phyloP scores from a whole-genome alignment of 148 eudicot species.

The Amaranthus palmeri region DNA sequence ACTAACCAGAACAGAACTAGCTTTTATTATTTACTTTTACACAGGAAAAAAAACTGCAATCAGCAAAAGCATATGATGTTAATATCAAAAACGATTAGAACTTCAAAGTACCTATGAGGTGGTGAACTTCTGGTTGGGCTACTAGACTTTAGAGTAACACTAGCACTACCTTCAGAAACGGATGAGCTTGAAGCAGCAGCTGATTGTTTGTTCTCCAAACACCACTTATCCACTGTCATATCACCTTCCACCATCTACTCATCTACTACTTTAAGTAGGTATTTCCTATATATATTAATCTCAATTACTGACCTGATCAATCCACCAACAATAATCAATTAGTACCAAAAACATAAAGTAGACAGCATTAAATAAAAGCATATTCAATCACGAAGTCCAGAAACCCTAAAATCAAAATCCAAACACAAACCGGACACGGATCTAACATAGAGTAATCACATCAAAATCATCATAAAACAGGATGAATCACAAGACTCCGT shows the following conservation, averaged over 20 bases:
- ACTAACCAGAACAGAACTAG: not conserved
- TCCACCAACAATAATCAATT: not conserved
- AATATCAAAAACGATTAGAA: too few species aligned
- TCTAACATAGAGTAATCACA: conserved; percentile 31
- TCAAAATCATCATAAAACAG: conserved; percentile 29
- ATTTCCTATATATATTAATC: conserved; percentile 29
- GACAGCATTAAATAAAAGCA: not conserved
- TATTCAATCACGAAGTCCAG: conserved; percentile 13
- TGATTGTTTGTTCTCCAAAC: conserved; percentile 76
- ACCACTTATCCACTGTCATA: conserved; percentile 46
- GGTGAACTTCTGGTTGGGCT: conserved; percentile 71
- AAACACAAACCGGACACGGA: conserved; percentile 27
- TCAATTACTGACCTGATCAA: conserved; percentile 1
- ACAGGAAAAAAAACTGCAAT: not conserved
- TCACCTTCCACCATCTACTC: conserved; percentile 53
- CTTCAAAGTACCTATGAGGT: conserved; percentile 48
- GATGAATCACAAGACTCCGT: not conserved
- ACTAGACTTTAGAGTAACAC: conserved; percentile 56
- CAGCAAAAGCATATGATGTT: too few species aligned
- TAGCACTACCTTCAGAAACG: conserved; percentile 50
- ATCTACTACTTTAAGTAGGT: not conserved
- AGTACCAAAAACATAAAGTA: not conserved
- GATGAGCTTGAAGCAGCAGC: conserved; percentile 70
- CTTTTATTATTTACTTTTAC: not conserved
- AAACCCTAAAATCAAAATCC: conserved; percentile 7